Percentiles rank a stretch among this genome's conserved stretches.
phyloP scores from a whole-genome alignment of 169 alveolate genomes.

The Plasmodium fragile region DNA sequence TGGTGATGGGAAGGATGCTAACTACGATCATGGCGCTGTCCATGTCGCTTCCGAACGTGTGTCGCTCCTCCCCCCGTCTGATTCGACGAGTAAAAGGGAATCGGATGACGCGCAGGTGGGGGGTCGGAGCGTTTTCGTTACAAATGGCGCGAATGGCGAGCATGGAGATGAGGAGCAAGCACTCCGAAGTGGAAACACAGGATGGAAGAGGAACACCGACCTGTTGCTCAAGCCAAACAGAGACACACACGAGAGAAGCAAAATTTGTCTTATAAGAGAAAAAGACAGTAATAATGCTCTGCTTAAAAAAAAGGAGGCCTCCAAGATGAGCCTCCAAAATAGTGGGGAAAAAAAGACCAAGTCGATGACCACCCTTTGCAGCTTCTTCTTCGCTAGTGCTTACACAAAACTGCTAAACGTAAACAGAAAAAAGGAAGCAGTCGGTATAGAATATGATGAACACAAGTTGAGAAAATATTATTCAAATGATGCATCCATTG shows the following conservation, averaged over 20 bases:
- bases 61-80: neutral
- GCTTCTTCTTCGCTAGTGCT: slow-evolving; percentile 11
- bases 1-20: neutral
- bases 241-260: neutral
- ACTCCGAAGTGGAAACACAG: neutral
- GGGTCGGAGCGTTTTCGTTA: neutral
- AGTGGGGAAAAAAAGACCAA: slow-evolving; percentile 17
- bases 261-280: neutral
- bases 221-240: neutral
- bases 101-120: neutral
- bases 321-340: neutral
- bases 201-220: neutral
- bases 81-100: neutral
- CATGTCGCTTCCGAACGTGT: neutral
- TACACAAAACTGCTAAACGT: slow-evolving; percentile 20
- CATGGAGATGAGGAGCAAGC: neutral
- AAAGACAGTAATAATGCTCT: neutral
- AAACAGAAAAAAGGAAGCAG: slow-evolving; percentile 14
- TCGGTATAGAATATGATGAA: slow-evolving; percentile 42
- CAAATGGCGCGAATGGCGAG: neutral
- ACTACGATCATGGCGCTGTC: neutral
- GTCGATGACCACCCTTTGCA: slow-evolving; percentile 7
- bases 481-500: slow-evolving; percentile 16
- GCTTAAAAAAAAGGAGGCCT: neutral
- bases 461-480: slow-evolving; percentile 29